phyloP scores from a whole-genome alignment of 495 filamentous ascomycete species.

The Peziza echinospora region DNA sequence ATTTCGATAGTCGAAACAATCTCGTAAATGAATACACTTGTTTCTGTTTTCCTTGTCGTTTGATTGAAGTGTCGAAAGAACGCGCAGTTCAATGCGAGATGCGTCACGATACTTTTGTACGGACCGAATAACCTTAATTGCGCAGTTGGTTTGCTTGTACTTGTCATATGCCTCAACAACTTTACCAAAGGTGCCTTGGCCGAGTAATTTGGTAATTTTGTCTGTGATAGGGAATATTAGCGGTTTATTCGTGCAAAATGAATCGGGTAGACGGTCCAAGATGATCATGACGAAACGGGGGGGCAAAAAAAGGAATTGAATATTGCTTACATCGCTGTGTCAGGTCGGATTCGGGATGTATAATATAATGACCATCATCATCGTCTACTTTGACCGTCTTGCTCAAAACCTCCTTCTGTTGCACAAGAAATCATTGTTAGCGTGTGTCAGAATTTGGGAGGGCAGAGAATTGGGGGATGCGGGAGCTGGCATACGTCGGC shows the following conservation, averaged over 20 bases:
- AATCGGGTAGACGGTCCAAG: no score
- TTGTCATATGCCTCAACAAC: constrained; percentile 82
- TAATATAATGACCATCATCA: constrained; percentile 90
- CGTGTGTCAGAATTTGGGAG: no score
- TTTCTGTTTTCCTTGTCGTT: constrained; percentile 88
- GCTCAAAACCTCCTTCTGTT: no score
- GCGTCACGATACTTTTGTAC: constrained; percentile 97
- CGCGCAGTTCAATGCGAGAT: constrained; percentile 83
- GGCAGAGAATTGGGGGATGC: no score
- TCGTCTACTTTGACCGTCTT: constrained; percentile 46
- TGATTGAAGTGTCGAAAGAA: constrained; percentile 67
- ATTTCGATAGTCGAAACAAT: constrained; percentile 93
- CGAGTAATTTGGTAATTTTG: constrained; percentile 65
- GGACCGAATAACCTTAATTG: constrained; percentile 93
- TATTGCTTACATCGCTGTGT: constrained; percentile 61
- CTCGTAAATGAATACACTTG: constrained; percentile 87
- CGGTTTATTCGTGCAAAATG: no score
- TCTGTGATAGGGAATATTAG: constrained; percentile 33
- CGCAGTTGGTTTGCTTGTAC: constrained; percentile 50
- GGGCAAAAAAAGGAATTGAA: background rate
- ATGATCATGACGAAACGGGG: constrained; percentile 5
- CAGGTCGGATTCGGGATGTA: constrained; percentile 56
- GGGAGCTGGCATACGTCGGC: constrained; percentile 46
- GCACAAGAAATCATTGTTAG: no score
- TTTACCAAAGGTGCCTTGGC: constrained; percentile 95